These are phyloP conservation scores for Aureobasidium sp. DNA, from an alignment of 2,329 filamentous ascomycete genomes.

Conservation along the genomic window DNA sequence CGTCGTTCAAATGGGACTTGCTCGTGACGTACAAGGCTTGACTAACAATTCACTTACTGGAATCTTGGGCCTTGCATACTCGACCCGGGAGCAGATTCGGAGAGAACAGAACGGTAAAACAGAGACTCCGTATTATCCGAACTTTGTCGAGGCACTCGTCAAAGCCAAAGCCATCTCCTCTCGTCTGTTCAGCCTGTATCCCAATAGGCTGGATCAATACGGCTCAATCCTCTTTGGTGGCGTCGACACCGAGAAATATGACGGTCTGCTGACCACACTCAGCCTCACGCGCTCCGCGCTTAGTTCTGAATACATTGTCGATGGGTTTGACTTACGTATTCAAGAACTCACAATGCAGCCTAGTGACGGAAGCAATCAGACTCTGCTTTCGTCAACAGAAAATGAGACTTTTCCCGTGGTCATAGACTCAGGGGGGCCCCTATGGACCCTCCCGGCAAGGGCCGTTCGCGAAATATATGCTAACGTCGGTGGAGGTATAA, in stretches of 20 bases:
- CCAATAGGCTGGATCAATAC: constrained; percentile 24
- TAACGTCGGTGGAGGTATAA: too few species aligned
- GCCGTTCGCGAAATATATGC: constrained; percentile 25
- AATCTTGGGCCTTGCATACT: constrained; percentile 30
- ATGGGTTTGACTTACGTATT: not conserved
- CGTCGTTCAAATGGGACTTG: constrained; percentile 21
- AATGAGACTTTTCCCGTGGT: constrained; percentile 19
- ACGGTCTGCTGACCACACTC: constrained; percentile 26
- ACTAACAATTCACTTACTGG: too few species aligned
- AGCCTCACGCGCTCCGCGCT: constrained; percentile 23
- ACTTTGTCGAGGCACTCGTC: constrained; percentile 28
- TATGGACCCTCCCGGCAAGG: constrained; percentile 23
- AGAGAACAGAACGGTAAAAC: constrained; percentile 16
- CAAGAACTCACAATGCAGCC: not conserved
- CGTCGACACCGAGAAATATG: constrained; percentile 28
- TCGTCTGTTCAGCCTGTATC: constrained; percentile 28
- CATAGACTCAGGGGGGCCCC: constrained; percentile 29
- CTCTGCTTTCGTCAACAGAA: constrained; percentile 11
- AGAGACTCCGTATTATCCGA: constrained; percentile 22
- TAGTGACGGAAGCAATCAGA: not conserved
- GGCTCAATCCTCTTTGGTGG: constrained; percentile 32
- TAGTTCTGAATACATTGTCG: not conserved
- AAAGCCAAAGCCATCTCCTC: constrained; percentile 27
- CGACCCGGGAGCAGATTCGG: constrained; percentile 21
- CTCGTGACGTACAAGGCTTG: too few species aligned